Percentiles rank a stretch among this genome's conserved stretches.
Conservation (phyloP, 139 green algal species). For the Coelastrella sp. region DNA sequence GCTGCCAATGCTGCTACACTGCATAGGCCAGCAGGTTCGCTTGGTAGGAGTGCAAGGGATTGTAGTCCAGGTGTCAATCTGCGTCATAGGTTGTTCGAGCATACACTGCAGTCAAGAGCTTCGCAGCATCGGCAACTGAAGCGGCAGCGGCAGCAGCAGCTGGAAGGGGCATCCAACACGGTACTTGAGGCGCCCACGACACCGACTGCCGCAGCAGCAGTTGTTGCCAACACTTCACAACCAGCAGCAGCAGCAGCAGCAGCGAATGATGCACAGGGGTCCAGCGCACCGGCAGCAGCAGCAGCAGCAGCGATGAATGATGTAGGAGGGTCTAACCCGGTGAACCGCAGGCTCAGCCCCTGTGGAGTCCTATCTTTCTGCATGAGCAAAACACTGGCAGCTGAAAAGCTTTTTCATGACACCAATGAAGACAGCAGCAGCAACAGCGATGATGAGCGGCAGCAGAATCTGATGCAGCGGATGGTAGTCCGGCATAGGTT, state of each 20-base stretch:
- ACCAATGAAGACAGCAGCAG: not conserved
- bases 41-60: too few relatives aligned
- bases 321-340: too few relatives aligned
- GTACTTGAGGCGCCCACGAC: too few relatives aligned
- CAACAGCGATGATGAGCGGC: not conserved
- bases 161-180: not conserved
- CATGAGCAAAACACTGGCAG: not conserved
- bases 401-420: not conserved
- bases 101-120: not conserved
- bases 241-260: not conserved
- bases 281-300: not conserved
- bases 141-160: not conserved
- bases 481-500: not conserved
- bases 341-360: too few relatives aligned
- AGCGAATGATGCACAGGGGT: not conserved
- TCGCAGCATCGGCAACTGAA: not conserved
- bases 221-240: not conserved
- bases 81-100: not conserved
- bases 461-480: not conserved
- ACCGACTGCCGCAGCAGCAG: constrained; percentile 17
- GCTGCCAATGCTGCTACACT: not conserved
- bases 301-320: not conserved
- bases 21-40: not conserved
- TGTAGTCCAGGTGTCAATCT: not conserved
- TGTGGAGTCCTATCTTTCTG: too few relatives aligned